A percentile compares a stretch with the other conserved stretches of the same genome.
These are phyloP conservation scores for Dissophora ornata DNA, from an alignment of 192 early-diverging fungal genomes.

Conservation along the genomic window DNA sequence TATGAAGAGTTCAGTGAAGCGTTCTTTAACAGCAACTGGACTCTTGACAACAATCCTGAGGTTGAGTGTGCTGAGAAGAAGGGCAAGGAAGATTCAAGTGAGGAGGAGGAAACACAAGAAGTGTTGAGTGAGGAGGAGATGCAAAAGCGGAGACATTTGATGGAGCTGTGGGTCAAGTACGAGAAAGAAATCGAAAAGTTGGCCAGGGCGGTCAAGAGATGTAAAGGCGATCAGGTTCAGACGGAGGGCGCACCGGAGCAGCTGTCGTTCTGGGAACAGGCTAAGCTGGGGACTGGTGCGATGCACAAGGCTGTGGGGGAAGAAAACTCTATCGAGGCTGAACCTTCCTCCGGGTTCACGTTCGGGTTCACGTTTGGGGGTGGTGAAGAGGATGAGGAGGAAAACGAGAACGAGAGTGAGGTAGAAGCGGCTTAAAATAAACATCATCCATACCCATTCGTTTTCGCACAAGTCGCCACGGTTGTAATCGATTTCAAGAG, in stretches of 20 bases:
- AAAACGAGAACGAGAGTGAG: not conserved
- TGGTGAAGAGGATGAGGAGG: conserved; percentile 21
- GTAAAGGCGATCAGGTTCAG: not conserved
- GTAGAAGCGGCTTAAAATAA: no score
- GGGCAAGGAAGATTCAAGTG: no score
- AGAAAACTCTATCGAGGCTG: not conserved
- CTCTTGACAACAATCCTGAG: not conserved
- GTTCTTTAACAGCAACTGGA: conserved; percentile 46
- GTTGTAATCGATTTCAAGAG: no score
- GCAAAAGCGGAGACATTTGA: conserved; percentile 11
- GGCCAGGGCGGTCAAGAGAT: conserved; percentile 10
- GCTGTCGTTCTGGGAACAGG: conserved; percentile 52
- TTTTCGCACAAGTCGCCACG: not conserved
- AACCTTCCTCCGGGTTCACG: conserved; percentile 16
- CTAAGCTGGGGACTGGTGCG: conserved; percentile 24
- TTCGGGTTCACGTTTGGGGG: conserved; percentile 45
- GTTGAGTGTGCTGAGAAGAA: not conserved
- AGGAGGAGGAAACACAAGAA: not conserved
- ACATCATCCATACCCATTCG: no score
- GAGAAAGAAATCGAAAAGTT: conserved; percentile 34
- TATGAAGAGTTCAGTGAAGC: conserved; percentile 62
- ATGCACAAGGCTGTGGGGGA: not conserved
- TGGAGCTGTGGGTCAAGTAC: conserved; percentile 28
- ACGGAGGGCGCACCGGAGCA: not conserved
- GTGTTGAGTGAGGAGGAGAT: conserved; percentile 15